Percentiles rank a stretch among this genome's conserved stretches.
phyloP scores from a whole-genome alignment of 202 grass and related monocot species.

The Setaria viridis region DNA sequence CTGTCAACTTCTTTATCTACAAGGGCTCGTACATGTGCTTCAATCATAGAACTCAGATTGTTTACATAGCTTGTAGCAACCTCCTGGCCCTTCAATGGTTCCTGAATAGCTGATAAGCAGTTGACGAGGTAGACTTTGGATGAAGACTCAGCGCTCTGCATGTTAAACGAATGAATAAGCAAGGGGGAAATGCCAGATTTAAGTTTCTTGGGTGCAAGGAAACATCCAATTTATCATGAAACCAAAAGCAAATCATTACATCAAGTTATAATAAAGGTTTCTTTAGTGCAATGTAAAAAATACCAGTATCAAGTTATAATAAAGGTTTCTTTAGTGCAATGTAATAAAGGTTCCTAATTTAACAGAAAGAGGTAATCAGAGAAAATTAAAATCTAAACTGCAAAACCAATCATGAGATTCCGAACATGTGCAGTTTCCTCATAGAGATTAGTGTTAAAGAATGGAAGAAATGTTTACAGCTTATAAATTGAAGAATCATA shows the following conservation, averaged over 20 bases:
- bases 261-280: slow-evolving; percentile 18
- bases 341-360: neutral
- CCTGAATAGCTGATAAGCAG: slow-evolving; percentile 95
- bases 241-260: slow-evolving; percentile 25
- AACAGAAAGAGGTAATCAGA: slow-evolving; percentile 15
- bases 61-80: slow-evolving; percentile 75
- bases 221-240: slow-evolving; percentile 10
- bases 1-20: slow-evolving; percentile 78
- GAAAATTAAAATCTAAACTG: slow-evolving; percentile 20
- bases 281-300: slow-evolving; percentile 2
- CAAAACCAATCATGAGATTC: slow-evolving; percentile 8
- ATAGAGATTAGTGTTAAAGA: neutral
- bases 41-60: slow-evolving; percentile 71
- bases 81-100: slow-evolving; percentile 71
- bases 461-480: slow-evolving; percentile 15
- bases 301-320: neutral
- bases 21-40: slow-evolving; percentile 61
- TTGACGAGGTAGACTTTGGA: slow-evolving; percentile 96
- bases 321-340: too few species aligned
- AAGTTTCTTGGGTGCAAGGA: slow-evolving; percentile 41
- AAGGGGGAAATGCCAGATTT: slow-evolving; percentile 22
- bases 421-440: neutral
- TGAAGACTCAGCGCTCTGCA: slow-evolving; percentile 77
- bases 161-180: slow-evolving; percentile 31
- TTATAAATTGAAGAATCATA: neutral